Evolutionary conservation across 139 green algal genomes (phyloP).

Genomic region (Medakamo hakoo): DNA sequence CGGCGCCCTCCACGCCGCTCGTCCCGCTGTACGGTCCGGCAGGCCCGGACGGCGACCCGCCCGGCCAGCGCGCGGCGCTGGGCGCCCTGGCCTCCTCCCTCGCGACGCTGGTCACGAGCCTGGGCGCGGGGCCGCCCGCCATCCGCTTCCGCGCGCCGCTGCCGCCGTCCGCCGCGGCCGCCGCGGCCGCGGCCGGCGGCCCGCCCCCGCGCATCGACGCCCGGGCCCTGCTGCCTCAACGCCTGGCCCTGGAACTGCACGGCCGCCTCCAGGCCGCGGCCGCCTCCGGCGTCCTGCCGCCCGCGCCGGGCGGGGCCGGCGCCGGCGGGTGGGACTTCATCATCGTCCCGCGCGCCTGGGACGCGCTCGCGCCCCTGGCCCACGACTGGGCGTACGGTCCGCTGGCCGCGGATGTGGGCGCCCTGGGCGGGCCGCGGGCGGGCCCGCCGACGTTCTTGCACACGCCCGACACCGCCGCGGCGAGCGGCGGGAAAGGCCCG

Average conservation of each 20-base stretch:
- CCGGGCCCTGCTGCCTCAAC: neutral
- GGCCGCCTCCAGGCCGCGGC: neutral
- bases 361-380: neutral
- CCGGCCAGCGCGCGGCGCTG: neutral
- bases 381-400: neutral
- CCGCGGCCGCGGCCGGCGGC: too few relatives aligned
- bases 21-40: neutral
- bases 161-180: too few relatives aligned
- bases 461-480: neutral
- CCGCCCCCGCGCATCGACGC: too few relatives aligned
- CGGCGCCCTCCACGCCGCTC: neutral
- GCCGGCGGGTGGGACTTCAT: too few relatives aligned
- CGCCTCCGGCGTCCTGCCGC: neutral
- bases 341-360: neutral
- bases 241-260: neutral
- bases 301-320: too few relatives aligned
- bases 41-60: neutral
- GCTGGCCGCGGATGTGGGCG: neutral
- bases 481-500: neutral
- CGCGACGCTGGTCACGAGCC: neutral
- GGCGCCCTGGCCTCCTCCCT: neutral
- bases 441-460: neutral
- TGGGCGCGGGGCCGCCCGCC: too few relatives aligned
- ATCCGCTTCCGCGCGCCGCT: neutral
- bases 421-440: neutral